Evolutionary conservation across 495 filamentous ascomycete genomes (phyloP), one percentile per base, ranked within the genome.

Genomic region (Talaromyces liani): DNA sequence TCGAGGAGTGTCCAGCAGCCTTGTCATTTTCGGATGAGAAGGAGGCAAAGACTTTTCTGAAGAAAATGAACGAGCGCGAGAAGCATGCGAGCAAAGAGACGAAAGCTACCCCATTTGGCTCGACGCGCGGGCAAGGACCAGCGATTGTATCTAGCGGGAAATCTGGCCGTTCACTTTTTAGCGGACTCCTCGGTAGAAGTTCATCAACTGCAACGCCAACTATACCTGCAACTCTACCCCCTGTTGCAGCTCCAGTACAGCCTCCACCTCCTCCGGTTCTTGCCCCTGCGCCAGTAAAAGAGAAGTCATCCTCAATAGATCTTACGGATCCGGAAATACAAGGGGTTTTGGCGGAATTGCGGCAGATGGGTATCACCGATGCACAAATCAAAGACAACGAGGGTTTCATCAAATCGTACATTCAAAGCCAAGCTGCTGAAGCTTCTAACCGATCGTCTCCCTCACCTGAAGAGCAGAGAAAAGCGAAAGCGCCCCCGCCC

Each of bases 11-110:
- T 70, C 79, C 93, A 63, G 94, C 91, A 12, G 94, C 89, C 2
- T 78, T 98, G 58, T 96, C 91, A 2, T 98, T 98, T 69, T 85
- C 86, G 58, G 93, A 97, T 71, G 93, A 97, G 78, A 97, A 97
- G 75, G 95, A 98, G 72, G 94, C 95, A 31, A 93, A 89, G 74
- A 86, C 88, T 59, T 97, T 98, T 73, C 84, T 91, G 71, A 93
- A 96, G 79, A 98, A 96, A 77, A 88, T 98, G 79, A 87, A 93
- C 65, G 92, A 96, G 67, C 80, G 92, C 63, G 92, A 96, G 75
- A 96, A 97, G 84, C 89, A 91, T 74, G 92, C 91, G 7, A 91
- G 87, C 76, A 96, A 95, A 75, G 85, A 85, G 59, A 97, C 92
- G 8, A 85, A 74, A 66, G 82, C 84, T 66, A 93, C 88, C 16